Evolutionary conservation across 75 land plant species (phyloP).

Genomic region (Pseudotsuga menziesii): DNA sequence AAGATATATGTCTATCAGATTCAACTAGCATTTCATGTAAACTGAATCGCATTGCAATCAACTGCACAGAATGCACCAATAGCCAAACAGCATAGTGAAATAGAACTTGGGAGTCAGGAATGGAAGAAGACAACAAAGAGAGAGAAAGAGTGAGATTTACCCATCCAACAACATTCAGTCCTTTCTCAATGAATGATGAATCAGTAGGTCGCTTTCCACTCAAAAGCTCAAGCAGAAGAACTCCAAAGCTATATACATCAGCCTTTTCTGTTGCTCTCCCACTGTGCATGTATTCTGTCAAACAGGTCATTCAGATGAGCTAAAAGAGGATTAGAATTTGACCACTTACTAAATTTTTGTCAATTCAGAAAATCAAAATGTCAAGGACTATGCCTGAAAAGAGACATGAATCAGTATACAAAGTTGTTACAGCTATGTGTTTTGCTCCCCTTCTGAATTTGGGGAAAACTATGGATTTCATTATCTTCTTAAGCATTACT

Average conservation of each 20-base stretch:
- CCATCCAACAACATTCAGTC: slow-evolving; percentile 90
- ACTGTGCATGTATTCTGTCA: slow-evolving; percentile 78
- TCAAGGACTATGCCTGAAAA: not conserved
- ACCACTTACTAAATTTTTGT: not conserved
- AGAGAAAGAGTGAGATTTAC: slow-evolving; percentile 32
- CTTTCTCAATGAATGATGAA: slow-evolving; percentile 86
- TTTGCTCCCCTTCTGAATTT: not conserved
- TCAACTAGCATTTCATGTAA: no score
- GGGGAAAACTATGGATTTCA: no score
- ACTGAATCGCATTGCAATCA: not conserved
- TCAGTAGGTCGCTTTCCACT: slow-evolving; percentile 88
- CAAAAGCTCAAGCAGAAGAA: slow-evolving; percentile 75
- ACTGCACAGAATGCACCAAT: not conserved
- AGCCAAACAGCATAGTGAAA: no score
- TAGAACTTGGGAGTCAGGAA: no score
- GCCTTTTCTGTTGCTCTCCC: slow-evolving; percentile 94
- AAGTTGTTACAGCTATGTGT: not conserved
- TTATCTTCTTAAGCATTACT: not conserved
- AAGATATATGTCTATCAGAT: no score
- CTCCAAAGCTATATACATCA: slow-evolving; percentile 92
- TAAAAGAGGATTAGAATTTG: not conserved
- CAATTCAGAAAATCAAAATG: not conserved
- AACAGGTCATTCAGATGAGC: not conserved
- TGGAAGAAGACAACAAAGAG: not conserved
- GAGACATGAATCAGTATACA: not conserved